Percentiles rank a stretch among this genome's conserved stretches.
Evolutionary conservation across 2,329 filamentous ascomycete genomes (phyloP).

Genomic region (Aspergillus fijiensis): DNA sequence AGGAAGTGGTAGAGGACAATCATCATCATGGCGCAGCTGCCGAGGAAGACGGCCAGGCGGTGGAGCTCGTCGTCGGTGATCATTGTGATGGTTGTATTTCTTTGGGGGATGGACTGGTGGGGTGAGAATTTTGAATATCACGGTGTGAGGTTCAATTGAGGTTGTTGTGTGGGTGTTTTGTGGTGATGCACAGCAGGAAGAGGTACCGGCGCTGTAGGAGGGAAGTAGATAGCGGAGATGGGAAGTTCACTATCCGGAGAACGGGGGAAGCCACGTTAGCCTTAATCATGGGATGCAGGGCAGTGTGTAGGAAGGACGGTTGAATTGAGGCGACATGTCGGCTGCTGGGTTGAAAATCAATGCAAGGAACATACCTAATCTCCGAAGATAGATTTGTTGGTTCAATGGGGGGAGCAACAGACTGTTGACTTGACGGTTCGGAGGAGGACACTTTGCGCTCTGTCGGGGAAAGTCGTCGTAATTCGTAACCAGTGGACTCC

Average conservation of each 20-base stretch:
- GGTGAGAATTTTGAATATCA: no score
- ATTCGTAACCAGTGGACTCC: not conserved
- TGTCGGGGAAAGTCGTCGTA: not conserved
- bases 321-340: no score
- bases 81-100: constrained; percentile 59
- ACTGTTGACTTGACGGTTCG: not conserved
- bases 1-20: constrained; percentile 96
- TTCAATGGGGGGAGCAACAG: not conserved
- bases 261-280: not conserved
- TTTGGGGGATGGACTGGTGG: no score
- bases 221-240: not conserved
- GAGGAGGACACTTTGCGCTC: not conserved
- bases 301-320: not conserved
- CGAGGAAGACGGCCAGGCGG: constrained; percentile 87
- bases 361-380: not conserved
- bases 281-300: not conserved
- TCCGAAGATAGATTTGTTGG: not conserved
- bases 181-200: not conserved
- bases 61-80: constrained; percentile 93
- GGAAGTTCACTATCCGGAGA: not conserved
- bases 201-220: not conserved
- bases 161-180: not conserved
- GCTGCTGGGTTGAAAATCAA: not conserved
- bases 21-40: constrained; percentile 82
- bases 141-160: not conserved